Conservation (phyloP, 164 flowering plant species). For the Amborella trichopoda region DNA sequence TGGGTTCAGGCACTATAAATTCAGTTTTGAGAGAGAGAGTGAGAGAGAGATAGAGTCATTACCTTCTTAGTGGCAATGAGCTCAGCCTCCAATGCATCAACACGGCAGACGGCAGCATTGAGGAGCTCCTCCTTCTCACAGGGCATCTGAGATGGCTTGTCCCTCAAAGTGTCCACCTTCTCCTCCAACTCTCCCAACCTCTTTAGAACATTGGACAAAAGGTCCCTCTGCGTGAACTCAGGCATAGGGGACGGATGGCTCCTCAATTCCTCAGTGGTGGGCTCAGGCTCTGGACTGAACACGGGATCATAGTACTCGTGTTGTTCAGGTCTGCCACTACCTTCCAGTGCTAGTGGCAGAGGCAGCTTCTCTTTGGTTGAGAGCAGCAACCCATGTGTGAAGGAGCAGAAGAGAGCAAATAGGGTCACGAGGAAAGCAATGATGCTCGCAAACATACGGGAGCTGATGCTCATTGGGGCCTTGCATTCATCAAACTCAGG, state of each 20-base stretch:
- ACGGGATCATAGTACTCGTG: constrained; percentile 14
- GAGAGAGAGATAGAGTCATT: too few species aligned
- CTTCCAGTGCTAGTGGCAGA: too few species aligned
- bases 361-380: too few species aligned
- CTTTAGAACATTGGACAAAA: constrained; percentile 45
- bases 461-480: constrained; percentile 32
- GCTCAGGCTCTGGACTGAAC: constrained; percentile 15
- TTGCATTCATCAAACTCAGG: constrained; percentile 17
- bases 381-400: too few species aligned
- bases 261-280: constrained; percentile 29
- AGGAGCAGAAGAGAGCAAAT: constrained; percentile 27
- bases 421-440: constrained; percentile 52
- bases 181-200: constrained; percentile 74
- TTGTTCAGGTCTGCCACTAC: too few species aligned
- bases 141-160: constrained; percentile 85
- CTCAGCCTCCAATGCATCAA: constrained; percentile 91
- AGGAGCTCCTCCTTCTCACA: constrained; percentile 78
- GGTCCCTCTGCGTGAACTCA: constrained; percentile 30
- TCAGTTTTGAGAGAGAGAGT: too few species aligned
- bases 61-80: constrained; percentile 88
- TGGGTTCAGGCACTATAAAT: too few species aligned
- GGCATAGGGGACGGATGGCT: constrained; percentile 55
- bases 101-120: constrained; percentile 90
- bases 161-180: constrained; percentile 49
- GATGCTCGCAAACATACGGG: constrained; percentile 24